These are phyloP conservation scores for Ampelocalamus luodianensis DNA, from an alignment of 176 grass and related monocot species.

Conservation along the genomic window DNA sequence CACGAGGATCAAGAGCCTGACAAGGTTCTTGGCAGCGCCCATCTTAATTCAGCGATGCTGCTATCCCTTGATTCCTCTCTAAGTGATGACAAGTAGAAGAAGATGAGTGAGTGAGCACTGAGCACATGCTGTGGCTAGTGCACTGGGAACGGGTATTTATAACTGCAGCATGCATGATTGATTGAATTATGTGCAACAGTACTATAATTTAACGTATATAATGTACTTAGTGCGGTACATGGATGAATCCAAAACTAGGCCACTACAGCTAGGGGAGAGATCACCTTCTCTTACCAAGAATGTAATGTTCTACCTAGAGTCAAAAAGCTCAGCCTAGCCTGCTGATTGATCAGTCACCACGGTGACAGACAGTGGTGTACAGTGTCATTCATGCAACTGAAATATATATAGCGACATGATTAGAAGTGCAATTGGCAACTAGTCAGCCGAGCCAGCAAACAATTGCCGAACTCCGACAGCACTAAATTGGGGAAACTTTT, in stretches of 20 bases:
- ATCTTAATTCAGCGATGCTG: neutral
- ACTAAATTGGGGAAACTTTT: neutral
- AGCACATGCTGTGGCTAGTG: conserved; percentile 8
- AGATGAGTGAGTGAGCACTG: conserved; percentile 42
- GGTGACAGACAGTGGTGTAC: neutral
- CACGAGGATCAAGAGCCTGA: conserved; percentile 46
- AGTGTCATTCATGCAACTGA: conserved; percentile 37
- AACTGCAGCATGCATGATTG: conserved; percentile 34
- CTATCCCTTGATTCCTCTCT: neutral
- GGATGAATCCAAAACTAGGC: conserved; percentile 46
- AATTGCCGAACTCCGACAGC: neutral
- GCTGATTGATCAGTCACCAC: conserved; percentile 1
- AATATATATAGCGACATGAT: neutral
- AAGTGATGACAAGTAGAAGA: neutral
- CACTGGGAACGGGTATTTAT: conserved; percentile 57
- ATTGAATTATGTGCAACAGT: neutral
- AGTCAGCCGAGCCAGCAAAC: neutral
- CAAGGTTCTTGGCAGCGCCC: conserved; percentile 39
- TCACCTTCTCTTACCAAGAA: neutral
- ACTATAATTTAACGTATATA: conserved; percentile 13
- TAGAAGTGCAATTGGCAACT: neutral
- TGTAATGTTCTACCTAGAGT: conserved; percentile 14
- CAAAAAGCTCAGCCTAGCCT: conserved; percentile 14
- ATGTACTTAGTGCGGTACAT: conserved; percentile 41
- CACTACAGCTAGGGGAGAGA: conserved; percentile 30